A percentile compares a stretch with the other conserved stretches of the same genome.
These are phyloP conservation scores for Strobilomyces confusus DNA, from an alignment of 768 basidiomycete genomes.

Conservation along the genomic window DNA sequence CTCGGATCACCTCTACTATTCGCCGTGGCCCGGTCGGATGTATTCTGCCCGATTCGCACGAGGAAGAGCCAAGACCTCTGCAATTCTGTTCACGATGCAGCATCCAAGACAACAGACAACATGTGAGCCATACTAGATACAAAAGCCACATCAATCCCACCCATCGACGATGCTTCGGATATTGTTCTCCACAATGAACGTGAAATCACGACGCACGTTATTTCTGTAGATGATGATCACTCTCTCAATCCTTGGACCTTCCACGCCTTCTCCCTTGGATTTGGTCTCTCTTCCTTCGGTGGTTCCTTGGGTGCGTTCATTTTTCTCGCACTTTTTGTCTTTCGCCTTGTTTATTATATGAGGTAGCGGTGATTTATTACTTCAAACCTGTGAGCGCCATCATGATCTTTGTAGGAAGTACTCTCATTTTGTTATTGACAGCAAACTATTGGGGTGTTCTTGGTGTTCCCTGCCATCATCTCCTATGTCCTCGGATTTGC, in stretches of 20 bases:
- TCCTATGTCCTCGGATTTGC: constrained; percentile 48
- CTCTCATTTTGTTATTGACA: constrained; percentile 14
- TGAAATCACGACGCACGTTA: not conserved
- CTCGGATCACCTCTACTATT: too few relatives aligned
- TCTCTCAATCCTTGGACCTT: constrained; percentile 16
- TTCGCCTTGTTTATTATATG: not conserved
- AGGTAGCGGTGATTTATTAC: constrained; percentile 55
- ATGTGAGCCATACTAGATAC: too few relatives aligned
- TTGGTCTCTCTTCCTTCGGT: constrained; percentile 50
- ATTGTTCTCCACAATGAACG: not conserved
- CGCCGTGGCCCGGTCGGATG: too few relatives aligned
- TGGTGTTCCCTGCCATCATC: constrained; percentile 51
- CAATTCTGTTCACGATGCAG: too few relatives aligned
- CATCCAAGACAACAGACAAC: too few relatives aligned
- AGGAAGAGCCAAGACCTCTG: too few relatives aligned
- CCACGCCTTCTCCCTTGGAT: constrained; percentile 46
- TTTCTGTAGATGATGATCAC: not conserved
- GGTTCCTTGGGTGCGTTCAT: constrained; percentile 41
- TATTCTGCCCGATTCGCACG: too few relatives aligned
- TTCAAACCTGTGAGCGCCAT: constrained; percentile 45
- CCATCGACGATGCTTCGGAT: not conserved
- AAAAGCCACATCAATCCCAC: not conserved
- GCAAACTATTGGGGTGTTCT: constrained; percentile 50
- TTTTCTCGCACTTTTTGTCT: not conserved
- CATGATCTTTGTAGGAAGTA: too few relatives aligned